Evolutionary conservation across 352 stramenopile species (phyloP).

Genomic region (Phytophthora fragariaefolia): DNA sequence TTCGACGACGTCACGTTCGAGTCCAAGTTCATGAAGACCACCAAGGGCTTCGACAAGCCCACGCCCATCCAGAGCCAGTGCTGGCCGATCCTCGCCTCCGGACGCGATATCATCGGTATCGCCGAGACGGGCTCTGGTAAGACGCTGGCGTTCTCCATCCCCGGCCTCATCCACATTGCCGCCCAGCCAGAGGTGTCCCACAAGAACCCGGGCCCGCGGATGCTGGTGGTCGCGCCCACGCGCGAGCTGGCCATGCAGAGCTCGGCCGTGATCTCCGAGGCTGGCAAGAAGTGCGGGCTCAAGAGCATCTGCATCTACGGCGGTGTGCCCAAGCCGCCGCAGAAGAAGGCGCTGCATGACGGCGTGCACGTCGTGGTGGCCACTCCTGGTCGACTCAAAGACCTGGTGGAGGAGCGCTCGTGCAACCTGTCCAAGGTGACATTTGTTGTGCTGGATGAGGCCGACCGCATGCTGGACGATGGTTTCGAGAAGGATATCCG

Average conservation of each 20-base stretch:
- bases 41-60: constrained; percentile 90
- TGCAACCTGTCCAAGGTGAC: constrained; percentile 90
- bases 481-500: constrained; percentile 97
- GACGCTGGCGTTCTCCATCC: constrained; percentile 96
- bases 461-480: constrained; percentile 94
- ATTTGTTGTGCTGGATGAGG: constrained; percentile 97
- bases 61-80: constrained; percentile 98
- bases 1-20: constrained; percentile 79
- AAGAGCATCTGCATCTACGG: constrained; percentile 95
- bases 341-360: constrained; percentile 90
- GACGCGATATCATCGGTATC: constrained; percentile 92
- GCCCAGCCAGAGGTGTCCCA: constrained; percentile 60
- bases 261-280: constrained; percentile 92
- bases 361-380: constrained; percentile 95
- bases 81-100: constrained; percentile 92
- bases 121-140: constrained; percentile 96
- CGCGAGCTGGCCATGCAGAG: constrained; percentile 96
- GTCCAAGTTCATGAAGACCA: constrained; percentile 90
- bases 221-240: constrained; percentile 95
- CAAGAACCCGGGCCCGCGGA: constrained; percentile 79
- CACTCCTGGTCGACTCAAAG: constrained; percentile 96
- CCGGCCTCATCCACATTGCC: constrained; percentile 90
- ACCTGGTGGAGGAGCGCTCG: constrained; percentile 84
- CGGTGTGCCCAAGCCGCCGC: constrained; percentile 94
- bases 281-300: constrained; percentile 88